Evolutionary conservation across 495 filamentous ascomycete genomes (phyloP), one percentile per base, ranked within the genome.

Genomic region (Penicillium fimorum): DNA sequence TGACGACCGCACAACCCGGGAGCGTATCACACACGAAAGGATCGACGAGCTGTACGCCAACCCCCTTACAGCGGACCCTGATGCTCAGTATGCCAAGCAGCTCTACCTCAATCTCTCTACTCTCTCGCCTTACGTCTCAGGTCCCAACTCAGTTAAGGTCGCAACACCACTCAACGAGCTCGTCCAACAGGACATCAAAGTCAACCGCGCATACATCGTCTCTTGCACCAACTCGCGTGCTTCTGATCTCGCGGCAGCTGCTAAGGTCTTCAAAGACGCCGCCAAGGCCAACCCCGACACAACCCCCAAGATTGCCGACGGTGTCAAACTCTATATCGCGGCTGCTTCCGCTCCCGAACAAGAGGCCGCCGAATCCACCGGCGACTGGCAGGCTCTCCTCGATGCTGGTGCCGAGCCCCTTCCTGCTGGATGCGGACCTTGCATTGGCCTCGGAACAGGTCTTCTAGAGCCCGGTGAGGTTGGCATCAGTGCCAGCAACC

Each of bases 311-410:
- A 84, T 98, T 49, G 86, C 91, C 0, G 71, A 82, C 0, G 83
- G 87, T 47, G 92, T 97, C 8, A 79, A 92, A 40, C 87, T 98
- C 68, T 96, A 97, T 72, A 90, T 97, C 54, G 89, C 93, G 0
- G 91, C 94, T 1, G 94, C 94, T 0, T 96, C 92, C 0, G 62
- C 84, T 0, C 77, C 85, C 0, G 93, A 97, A 69, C 93, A 96
- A 70, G 65, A 82, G 32, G 79, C 79, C 6, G 90, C 94, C 2
- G 91, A 96, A 72, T 87, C 84, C 24, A 76, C 81, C 3, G 93
- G 93, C 17, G 90, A 96, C 70, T 97, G 92, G 93, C 90, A 96
- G 70, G 75, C 80, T 9, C 73, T 97, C 22, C 69, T 96, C 4
- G 85, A 87, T 30, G 89, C 93, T 27, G 92, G 93, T 11, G 92